Evolutionary conservation across 2,329 filamentous ascomycete genomes (phyloP), one percentile per base, ranked within the genome.

Genomic region (Alternaria atra): DNA sequence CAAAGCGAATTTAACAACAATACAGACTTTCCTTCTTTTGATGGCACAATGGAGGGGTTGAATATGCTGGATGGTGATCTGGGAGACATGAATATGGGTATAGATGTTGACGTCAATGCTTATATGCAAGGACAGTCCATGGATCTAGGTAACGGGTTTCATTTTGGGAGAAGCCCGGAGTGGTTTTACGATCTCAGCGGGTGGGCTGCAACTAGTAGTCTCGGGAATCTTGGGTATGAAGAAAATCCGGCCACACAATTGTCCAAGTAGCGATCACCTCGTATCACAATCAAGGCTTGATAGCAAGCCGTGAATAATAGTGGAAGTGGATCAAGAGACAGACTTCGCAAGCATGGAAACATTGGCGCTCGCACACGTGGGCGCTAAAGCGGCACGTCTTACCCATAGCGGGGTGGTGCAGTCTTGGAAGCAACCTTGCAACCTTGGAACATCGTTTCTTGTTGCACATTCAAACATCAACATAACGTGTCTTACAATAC

Each of bases 131-230:
- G 50, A 15, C 34, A 61, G 4, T 51, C 12, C 20, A 39, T 58
- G 29, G 42, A 52, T 30, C 15, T 30, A 0, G 55, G 15, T 1
- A 30, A 15, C 39, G 54, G 34, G 3, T 44, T 55, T 34, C 50
- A 58, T 37, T 64, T 60, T 42, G 54, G 39, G n/a, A 54, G 61
- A 12, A 64, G 61, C 27, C 61, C 61, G 12, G 47, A 51, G 39
- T 55, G 58, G 61, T 64, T 64, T 10, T 64, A 55, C 12, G 50
- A 58, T 58, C 15, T 64, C 1, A 47, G 47, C 58, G 48, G 53
- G 39, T 64, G 58, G 53, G 54, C 53, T 25, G 54, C 29, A 1
- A 34, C 20, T 15, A 2, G 47, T 27, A 51, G 20, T 37, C 9
- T 12, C 17, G 23, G 44, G 37, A 47, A 47, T 10, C 27, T 30